A percentile compares a stretch with the other conserved stretches of the same genome.
Conservation (phyloP, 345 rosid genomes). For the Theobroma cacao region DNA sequence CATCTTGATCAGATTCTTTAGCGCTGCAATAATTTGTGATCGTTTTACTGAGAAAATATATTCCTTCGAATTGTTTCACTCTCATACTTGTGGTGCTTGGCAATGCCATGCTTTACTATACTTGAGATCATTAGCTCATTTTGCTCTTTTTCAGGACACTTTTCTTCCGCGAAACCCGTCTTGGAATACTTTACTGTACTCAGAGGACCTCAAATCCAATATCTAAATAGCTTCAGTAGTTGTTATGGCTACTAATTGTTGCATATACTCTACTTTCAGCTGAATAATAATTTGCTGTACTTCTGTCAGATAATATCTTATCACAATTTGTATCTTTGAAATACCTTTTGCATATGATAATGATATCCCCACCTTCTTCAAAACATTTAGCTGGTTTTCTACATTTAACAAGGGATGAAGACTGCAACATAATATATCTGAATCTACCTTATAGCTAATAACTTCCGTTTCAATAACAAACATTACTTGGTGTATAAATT, state of each 20-base stretch:
- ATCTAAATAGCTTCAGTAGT: constrained; percentile 23
- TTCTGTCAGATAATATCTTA: neutral
- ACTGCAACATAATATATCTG: neutral
- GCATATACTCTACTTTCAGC: neutral
- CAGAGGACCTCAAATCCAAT: constrained; percentile 43
- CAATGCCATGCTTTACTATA: neutral
- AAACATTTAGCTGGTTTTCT: neutral
- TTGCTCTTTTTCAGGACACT: constrained; percentile 51
- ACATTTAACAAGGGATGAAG: neutral
- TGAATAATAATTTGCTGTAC: neutral
- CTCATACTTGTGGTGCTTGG: neutral
- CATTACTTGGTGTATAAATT: neutral
- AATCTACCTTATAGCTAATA: neutral
- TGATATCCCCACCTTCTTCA: neutral
- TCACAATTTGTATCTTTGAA: neutral
- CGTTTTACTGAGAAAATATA: neutral
- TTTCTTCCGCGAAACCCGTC: constrained; percentile 64
- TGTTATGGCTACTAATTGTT: neutral
- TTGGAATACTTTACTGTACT: constrained; percentile 49
- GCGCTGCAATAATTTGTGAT: neutral
- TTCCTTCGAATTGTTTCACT: neutral
- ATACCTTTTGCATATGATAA: neutral
- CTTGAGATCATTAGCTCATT: neutral
- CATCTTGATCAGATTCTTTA: neutral
- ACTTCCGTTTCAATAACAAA: neutral